Evolutionary conservation across 2,329 filamentous ascomycete species (phyloP), one percentile per base, ranked within the genome.

Genomic region (Knufia petricola): DNA sequence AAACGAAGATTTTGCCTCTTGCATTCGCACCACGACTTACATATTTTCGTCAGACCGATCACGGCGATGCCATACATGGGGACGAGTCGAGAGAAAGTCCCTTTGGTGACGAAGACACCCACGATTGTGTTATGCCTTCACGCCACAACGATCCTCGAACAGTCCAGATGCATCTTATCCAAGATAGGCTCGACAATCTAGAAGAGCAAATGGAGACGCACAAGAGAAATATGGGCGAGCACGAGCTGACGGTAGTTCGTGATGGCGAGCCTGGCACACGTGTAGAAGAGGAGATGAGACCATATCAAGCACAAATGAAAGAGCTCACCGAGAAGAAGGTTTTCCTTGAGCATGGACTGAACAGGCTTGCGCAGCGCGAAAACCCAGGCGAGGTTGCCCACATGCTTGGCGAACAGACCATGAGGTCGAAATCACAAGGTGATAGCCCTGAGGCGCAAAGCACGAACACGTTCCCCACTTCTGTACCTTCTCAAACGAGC

Each of bases 21-120:
- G 89, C 86, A 0, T 96, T 83, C 60, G 87, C 90, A 17, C 94
- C 92, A n/a, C 80, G 92, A 1, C 85, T 98, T 60, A 96, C 92
- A 0, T 98, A 98, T 65, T 95, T 95, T 71, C 81, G 92, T 26
- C 88, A 98, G 66, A 98, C 92, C 1, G 92, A 98, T 59, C 92
- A 95, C 62, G 81, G 81, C 13, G 82, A 86, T 51, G 77, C 81
- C 19, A 87, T 88, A 52, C 79, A 81, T 43, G 83, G 84, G n/a
- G 87, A 94, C 59, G 78, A 85, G 7, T 82, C 86, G 48, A 76
- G 88, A 34, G 87, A 82, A 12, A 96, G 89, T 64, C 82, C 85
- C 0, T 98, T 98, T 63, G 94, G 92, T 9, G 78, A 94, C 45
- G 92, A 98, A 64, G 84, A 86, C 0, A 95, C 90, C 0, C 94